Conservation (phyloP, 352 stramenopile species). For the Phytophthora europaea region DNA sequence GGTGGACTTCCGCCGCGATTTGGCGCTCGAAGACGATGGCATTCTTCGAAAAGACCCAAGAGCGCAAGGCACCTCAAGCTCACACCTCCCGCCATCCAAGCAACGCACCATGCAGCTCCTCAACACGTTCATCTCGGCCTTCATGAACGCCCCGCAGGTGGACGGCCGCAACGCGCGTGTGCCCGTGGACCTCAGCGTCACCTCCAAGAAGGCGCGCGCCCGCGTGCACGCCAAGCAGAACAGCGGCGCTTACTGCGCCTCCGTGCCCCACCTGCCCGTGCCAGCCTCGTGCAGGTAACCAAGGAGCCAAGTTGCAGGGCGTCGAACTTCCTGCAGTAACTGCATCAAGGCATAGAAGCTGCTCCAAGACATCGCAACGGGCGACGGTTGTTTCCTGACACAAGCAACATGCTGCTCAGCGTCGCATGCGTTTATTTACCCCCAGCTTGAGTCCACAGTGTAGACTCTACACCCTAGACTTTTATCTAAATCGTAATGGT, state of each 20-base stretch:
- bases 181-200: constrained; percentile 68
- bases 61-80: neutral
- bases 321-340: constrained; percentile 5
- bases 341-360: neutral
- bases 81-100: neutral
- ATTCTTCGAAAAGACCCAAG: constrained; percentile 23
- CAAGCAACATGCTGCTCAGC: neutral
- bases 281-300: constrained; percentile 32
- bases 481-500: constrained; percentile 30
- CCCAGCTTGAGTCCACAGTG: constrained; percentile 2
- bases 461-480: neutral
- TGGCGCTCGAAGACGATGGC: neutral
- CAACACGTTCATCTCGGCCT: constrained; percentile 67
- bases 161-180: constrained; percentile 74
- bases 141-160: constrained; percentile 85
- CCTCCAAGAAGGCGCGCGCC: constrained; percentile 51
- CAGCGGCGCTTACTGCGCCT: constrained; percentile 64
- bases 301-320: neutral
- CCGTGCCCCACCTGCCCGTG: constrained; percentile 65
- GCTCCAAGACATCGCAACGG: neutral
- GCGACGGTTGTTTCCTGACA: neutral
- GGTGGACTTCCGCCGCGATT: constrained; percentile 8
- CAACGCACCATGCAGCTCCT: constrained; percentile 49
- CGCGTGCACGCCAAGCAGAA: constrained; percentile 63
- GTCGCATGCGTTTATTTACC: constrained; percentile 23